These are phyloP conservation scores for Nemania sp. DNA, from an alignment of 2,329 filamentous ascomycete species.

Conservation along the genomic window DNA sequence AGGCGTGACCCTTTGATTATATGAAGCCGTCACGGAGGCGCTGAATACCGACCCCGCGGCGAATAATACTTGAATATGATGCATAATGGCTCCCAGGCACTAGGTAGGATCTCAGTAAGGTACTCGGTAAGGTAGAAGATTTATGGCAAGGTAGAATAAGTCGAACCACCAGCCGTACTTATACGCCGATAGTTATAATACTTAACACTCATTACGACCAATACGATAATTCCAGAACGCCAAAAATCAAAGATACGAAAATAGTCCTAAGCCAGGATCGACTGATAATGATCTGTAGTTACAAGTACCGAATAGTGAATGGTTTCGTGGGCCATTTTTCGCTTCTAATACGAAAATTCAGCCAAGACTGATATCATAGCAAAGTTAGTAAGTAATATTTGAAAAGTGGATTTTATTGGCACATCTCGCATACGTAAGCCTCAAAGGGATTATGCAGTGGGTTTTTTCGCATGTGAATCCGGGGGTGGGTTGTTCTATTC, in stretches of 20 bases:
- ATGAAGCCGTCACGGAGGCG: neutral
- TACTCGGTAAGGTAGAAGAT: neutral
- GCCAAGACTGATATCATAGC: no score
- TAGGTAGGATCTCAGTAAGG: neutral
- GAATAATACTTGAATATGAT: neutral
- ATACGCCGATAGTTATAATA: neutral
- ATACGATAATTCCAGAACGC: no score
- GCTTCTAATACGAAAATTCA: no score
- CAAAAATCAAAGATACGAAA: neutral
- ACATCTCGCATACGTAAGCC: no score
- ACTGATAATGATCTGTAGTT: no score
- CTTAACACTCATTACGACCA: neutral
- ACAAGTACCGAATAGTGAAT: neutral
- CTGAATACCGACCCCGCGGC: neutral
- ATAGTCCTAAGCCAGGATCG: neutral
- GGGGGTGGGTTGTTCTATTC: no score
- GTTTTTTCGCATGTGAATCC: neutral
- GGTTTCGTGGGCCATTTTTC: no score
- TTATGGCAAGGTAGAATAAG: neutral
- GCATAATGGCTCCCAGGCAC: neutral
- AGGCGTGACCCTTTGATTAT: neutral
- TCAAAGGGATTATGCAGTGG: neutral
- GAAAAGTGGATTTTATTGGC: no score
- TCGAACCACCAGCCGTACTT: neutral
- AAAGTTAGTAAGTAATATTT: no score